Percentiles rank a stretch among this genome's conserved stretches.
Conservation (phyloP, 371 early-diverging fungal species). For the Apophysomyces trapeziformis region DNA sequence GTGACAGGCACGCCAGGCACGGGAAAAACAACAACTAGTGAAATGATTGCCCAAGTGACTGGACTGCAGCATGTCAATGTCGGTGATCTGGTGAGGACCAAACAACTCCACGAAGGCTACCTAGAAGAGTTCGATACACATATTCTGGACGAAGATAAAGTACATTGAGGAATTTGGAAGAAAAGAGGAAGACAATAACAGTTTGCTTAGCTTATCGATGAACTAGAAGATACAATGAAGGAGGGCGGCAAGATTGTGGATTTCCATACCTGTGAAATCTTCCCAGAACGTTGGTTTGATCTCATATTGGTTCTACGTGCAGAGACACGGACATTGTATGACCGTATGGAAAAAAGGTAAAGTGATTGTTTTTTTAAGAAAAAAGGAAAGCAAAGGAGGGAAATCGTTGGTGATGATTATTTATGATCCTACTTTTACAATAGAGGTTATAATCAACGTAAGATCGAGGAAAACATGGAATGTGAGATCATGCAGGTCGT, state of each 20-base stretch:
- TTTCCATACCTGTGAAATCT: constrained; percentile 92
- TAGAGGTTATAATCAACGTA: constrained; percentile 87
- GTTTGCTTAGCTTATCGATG: constrained; percentile 72
- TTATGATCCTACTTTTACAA: too few relatives aligned
- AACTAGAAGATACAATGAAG: constrained; percentile 80
- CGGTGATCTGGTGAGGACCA: constrained; percentile 87
- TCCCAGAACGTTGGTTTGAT: constrained; percentile 97
- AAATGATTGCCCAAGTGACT: constrained; percentile 75
- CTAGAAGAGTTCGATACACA: constrained; percentile 91
- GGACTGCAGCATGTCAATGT: constrained; percentile 85
- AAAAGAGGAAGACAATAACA: not conserved
- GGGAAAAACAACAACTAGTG: constrained; percentile 95
- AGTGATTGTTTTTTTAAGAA: not conserved
- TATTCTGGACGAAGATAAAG: constrained; percentile 92
- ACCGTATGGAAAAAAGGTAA: constrained; percentile 84
- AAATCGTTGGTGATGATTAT: too few relatives aligned
- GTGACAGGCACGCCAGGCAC: constrained; percentile 99
- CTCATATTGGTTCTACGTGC: constrained; percentile 91
- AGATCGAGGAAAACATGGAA: constrained; percentile 96
- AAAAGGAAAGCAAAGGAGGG: too few relatives aligned
- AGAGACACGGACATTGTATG: constrained; percentile 80
- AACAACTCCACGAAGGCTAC: constrained; percentile 86
- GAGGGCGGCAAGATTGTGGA: constrained; percentile 90
- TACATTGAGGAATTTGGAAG: constrained; percentile 25
- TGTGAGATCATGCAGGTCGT: constrained; percentile 99